Evolutionary conservation across 768 basidiomycete genomes (phyloP).

Genomic region (Trametes sanguinea): DNA sequence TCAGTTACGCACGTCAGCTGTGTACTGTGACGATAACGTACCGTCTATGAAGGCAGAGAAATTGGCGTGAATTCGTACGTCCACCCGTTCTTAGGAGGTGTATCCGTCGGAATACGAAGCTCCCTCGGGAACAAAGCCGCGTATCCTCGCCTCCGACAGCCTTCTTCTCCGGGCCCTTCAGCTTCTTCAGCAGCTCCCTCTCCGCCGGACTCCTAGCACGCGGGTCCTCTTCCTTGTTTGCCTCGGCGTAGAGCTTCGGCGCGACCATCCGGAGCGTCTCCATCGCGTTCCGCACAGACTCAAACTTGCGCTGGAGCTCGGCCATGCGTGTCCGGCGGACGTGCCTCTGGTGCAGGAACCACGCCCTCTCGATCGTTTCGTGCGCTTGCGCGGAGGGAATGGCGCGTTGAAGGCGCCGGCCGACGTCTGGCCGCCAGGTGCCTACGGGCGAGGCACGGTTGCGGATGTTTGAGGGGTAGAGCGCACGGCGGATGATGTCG

Average conservation of each 20-base stretch:
- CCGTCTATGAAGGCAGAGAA: slow-evolving; percentile 19
- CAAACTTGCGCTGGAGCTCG: slow-evolving; percentile 75
- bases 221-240: slow-evolving; percentile 77
- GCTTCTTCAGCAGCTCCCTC: slow-evolving; percentile 56
- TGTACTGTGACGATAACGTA: background rate
- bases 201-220: slow-evolving; percentile 59
- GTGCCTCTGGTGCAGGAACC: slow-evolving; percentile 79
- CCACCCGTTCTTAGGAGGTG: slow-evolving; percentile 81
- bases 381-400: slow-evolving; percentile 89
- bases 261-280: slow-evolving; percentile 68
- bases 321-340: slow-evolving; percentile 66
- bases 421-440: slow-evolving; percentile 81
- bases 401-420: slow-evolving; percentile 73
- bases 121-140: slow-evolving; percentile 89
- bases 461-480: slow-evolving; percentile 79
- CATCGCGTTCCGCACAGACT: slow-evolving; percentile 84
- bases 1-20: background rate
- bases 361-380: slow-evolving; percentile 90
- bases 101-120: slow-evolving; percentile 82
- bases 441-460: slow-evolving; percentile 76
- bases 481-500: slow-evolving; percentile 73
- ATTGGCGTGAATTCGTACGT: slow-evolving; percentile 78
- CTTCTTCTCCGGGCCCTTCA: slow-evolving; percentile 66
- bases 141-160: slow-evolving; percentile 75
- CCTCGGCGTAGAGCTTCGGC: slow-evolving; percentile 61